phyloP scores from a whole-genome alignment of 73 alveolate species.

The Symbiodinium pilosum region DNA sequence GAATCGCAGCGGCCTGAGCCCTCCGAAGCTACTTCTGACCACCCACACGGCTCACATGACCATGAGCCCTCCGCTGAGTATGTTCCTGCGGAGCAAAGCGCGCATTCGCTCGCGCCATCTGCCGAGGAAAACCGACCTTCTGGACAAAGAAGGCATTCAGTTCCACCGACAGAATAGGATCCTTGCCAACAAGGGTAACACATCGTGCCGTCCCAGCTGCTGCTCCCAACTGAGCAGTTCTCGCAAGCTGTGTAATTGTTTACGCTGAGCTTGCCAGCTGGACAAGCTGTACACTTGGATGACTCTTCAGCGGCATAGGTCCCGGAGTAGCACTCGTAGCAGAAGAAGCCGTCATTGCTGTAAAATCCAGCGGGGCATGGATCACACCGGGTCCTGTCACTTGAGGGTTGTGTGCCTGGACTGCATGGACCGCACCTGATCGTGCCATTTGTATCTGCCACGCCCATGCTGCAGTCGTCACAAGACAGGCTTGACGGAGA shows the following conservation, averaged over 20 bases:
- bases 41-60: neutral
- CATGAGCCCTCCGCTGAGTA: neutral
- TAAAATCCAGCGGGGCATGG: constrained; percentile 32
- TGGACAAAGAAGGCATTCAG: neutral
- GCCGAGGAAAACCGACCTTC: neutral
- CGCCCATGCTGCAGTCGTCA: neutral
- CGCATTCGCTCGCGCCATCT: neutral
- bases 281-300: constrained; percentile 9
- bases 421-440: neutral
- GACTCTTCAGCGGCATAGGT: neutral
- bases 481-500: neutral
- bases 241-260: neutral
- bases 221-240: neutral
- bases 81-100: constrained; percentile 3
- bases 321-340: constrained; percentile 33
- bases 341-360: constrained; percentile 1
- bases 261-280: neutral
- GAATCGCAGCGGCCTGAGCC: neutral
- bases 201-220: neutral
- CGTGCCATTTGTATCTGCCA: neutral
- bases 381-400: constrained; percentile 17
- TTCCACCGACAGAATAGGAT: neutral
- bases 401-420: neutral
- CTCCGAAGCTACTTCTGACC: neutral
- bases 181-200: neutral